phyloP scores from a whole-genome alignment of 1,284 basidiomycete species.

The Ustilago trichophora region DNA sequence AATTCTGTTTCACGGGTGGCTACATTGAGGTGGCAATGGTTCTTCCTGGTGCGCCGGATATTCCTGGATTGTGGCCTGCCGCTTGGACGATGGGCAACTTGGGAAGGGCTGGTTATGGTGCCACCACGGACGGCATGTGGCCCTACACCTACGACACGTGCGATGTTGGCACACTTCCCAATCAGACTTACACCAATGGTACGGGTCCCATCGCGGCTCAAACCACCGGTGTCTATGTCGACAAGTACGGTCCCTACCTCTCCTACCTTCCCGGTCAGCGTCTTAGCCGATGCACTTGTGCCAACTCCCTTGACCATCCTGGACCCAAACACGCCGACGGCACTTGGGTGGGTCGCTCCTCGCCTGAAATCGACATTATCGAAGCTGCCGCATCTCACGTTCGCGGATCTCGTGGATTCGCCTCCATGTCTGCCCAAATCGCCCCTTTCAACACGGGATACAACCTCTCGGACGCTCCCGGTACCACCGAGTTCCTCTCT shows the following conservation, averaged over 20 bases:
- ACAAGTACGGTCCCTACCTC: slow-evolving; percentile 51
- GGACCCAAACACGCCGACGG: slow-evolving; percentile 58
- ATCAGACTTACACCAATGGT: slow-evolving; percentile 58
- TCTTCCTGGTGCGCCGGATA: slow-evolving; percentile 51
- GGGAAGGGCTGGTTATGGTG: slow-evolving; percentile 81
- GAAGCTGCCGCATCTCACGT: slow-evolving; percentile 71
- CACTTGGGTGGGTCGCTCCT: slow-evolving; percentile 70
- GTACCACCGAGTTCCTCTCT: slow-evolving; percentile 29
- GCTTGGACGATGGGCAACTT: slow-evolving; percentile 69
- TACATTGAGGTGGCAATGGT: slow-evolving; percentile 62
- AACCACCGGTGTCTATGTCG: slow-evolving; percentile 53
- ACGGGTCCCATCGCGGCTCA: slow-evolving; percentile 59
- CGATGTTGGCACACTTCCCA: slow-evolving; percentile 61
- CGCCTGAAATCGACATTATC: slow-evolving; percentile 86
- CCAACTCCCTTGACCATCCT: slow-evolving; percentile 56
- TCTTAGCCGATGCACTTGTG: slow-evolving; percentile 60
- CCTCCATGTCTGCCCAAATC: slow-evolving; percentile 58
- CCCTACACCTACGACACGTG: slow-evolving; percentile 68
- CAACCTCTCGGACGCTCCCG: slow-evolving; percentile 67
- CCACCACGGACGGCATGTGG: slow-evolving; percentile 71
- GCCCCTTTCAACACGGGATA: slow-evolving; percentile 61
- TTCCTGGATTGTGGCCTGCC: slow-evolving; percentile 58
- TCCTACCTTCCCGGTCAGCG: slow-evolving; percentile 61
- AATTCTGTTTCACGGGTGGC: slow-evolving; percentile 65
- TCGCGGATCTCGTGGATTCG: slow-evolving; percentile 40